Base-by-base conservation (phyloP, 2,329 filamentous ascomycete species). In the Trichoderma atrobrunneum region DNA sequence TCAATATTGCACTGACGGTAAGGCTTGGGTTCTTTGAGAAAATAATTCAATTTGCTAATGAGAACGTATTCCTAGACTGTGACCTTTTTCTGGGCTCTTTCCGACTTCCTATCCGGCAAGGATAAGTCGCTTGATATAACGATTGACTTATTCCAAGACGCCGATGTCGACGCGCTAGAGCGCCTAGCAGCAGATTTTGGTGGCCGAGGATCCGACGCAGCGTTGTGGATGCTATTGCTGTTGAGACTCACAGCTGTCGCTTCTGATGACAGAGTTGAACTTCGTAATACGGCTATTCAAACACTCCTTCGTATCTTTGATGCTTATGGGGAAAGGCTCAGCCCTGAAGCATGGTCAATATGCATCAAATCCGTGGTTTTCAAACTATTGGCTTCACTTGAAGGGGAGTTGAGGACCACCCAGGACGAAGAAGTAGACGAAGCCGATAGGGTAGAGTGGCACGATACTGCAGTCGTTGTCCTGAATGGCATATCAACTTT, bases 81-180 rank as follows among this genome's bases (percentile, higher is more conserved):
- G 10, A 97, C 95, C 0, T 96, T 97, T 78, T 97, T 97, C 80
- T 98, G 95, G 94, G 95, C 95, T 69, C 88, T 98, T 8, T 97
- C 95, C 0, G 95, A 98, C 80, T 96, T 95, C 74, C 85, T 98
- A 5, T 91, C 89, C 1, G 83, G 86, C 3, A 89, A 88, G 75
- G 89, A 86, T 69, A 85, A 85, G 72, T 84, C 86, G 0, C 86
- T 91, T 59, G 85, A 87, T 1, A 87, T 91, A 36, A 90, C 87
- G 0, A 83, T 86, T 57, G 85, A 86, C 65, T 84, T 91, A 72
- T 85, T 90, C 71, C 81, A 85, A 59, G 83, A 86, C 73, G 78
- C 86, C 73, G 82, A 89, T 76, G 77, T 77, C 12, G 74, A 81
- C 6, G 90, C 92, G 69, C 82, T 89, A 8, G 84, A 87, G 18